Conservation (phyloP, 176 grass and related monocot species). For the Tillandsia leiboldiana region DNA sequence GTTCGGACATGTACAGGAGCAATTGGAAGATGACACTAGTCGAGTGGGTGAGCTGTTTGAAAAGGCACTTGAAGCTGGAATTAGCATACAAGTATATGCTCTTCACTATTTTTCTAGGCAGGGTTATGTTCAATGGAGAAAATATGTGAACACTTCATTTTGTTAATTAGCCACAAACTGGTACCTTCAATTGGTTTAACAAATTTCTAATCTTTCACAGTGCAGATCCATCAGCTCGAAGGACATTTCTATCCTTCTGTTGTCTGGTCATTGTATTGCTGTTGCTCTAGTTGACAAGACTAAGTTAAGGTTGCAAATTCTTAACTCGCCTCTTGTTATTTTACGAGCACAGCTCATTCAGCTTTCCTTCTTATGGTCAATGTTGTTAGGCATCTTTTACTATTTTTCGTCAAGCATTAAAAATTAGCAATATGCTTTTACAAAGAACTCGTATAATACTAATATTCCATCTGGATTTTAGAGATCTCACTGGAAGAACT, state of each 20-base stretch:
- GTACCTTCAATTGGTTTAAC: constrained; percentile 20
- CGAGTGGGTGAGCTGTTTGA: constrained; percentile 68
- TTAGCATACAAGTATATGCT: constrained; percentile 78
- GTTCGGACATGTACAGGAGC: constrained; percentile 30
- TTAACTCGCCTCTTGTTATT: not conserved
- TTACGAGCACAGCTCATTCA: not conserved
- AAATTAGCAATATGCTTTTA: not conserved
- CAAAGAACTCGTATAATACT: not conserved
- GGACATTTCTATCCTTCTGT: constrained; percentile 73
- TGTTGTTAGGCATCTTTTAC: not conserved
- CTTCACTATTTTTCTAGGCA: constrained; percentile 6
- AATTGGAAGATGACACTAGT: constrained; percentile 86
- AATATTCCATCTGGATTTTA: not conserved
- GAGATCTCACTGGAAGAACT: not conserved
- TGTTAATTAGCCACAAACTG: not conserved
- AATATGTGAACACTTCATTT: not conserved
- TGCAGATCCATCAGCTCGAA: constrained; percentile 77
- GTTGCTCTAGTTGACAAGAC: constrained; percentile 95
- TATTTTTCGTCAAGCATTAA: not conserved
- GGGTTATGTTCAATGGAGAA: not conserved
- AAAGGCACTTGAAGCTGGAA: constrained; percentile 76
- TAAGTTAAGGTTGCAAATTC: constrained; percentile 59
- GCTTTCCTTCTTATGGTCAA: not conserved
- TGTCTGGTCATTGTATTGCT: constrained; percentile 71
- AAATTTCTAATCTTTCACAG: constrained; percentile 50